Evolutionary conservation across 1,139 yeast genomes (phyloP), one percentile per base, ranked within the genome.

Genomic region (Sugiyamaella paludigena): DNA sequence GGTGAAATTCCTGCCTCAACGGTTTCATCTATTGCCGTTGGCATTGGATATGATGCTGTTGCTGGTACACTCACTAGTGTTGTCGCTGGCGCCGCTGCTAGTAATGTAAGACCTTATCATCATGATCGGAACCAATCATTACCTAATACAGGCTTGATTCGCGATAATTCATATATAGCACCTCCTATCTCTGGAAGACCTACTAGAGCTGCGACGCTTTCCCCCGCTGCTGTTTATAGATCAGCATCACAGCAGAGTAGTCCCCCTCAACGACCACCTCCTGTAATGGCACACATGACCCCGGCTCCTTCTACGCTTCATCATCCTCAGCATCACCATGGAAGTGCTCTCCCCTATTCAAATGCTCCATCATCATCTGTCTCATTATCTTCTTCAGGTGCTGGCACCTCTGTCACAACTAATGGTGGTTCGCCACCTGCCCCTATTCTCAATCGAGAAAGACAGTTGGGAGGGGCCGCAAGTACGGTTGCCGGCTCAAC

Each of bases 121-220:
- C 66, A 63, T 51, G 67, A 63, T 40, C 54, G 67, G 27, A 63
- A 63, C 43, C 62, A 61, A 36, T 63, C 67, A 4, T 45, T 63
- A 19, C 67, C 67, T 2, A 61, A 53, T 40, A 48, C 55, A 4
- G 36, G 61, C 2, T 36, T 52, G 10, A 48, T 38, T 27, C 43
- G 48, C 32, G 60, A 56, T 12, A 44, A 40, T 28, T 36, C 51
- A 13, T 44, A 46, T 34, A 39, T 29, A 37, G 49, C 38, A 40
- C 34, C 40, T 26, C 15, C 44, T 24, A 31, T 44, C 38, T 19
- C 44, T 46, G 48, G 37, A 28, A 42, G 58, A n/a, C 66, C 63
- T 4, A 57, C 54, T 8, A 45, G 66, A 33, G 65, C 66, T 2
- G 66, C 66, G 6, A 63, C 66, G 2, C 52, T 53, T 27, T 54